Percentiles rank a stretch among this genome's conserved stretches.
These are phyloP conservation scores for Neurospora sublineolata DNA, from an alignment of 495 filamentous ascomycete species.

Conservation along the genomic window DNA sequence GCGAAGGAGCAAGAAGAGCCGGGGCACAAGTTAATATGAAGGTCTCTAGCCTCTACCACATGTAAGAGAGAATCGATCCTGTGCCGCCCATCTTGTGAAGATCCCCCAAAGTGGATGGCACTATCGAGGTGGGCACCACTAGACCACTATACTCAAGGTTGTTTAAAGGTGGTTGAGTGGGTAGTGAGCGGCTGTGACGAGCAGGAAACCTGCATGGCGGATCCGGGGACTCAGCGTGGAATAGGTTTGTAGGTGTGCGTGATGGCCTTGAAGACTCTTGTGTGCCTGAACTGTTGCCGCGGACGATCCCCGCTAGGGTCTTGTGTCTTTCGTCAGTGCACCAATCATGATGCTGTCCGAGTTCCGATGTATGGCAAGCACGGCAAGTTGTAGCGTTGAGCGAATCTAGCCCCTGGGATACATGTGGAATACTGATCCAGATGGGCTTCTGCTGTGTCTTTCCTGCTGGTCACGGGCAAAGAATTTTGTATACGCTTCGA, in stretches of 20 bases:
- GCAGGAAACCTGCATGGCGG: neutral
- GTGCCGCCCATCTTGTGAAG: slow-evolving; percentile 8
- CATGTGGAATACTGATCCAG: neutral
- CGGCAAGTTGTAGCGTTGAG: neutral
- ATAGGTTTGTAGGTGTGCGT: neutral
- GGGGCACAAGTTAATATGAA: neutral
- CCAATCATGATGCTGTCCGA: neutral
- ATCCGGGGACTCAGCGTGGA: neutral
- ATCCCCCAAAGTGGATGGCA: slow-evolving; percentile 3
- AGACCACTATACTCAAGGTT: neutral
- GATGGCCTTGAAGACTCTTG: slow-evolving; percentile 1
- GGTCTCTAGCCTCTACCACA: neutral
- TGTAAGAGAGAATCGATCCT: slow-evolving; percentile 6
- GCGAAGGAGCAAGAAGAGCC: neutral
- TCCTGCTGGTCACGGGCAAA: neutral
- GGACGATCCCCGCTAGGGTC: neutral
- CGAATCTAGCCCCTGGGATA: neutral
- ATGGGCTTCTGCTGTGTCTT: neutral
- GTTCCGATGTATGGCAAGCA: neutral
- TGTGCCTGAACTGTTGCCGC: neutral
- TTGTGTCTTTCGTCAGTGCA: neutral
- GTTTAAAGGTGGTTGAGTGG: neutral
- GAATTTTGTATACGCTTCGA: neutral
- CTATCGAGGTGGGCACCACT: neutral
- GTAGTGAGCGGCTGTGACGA: neutral